A percentile compares a stretch with the other conserved stretches of the same genome.
Conservation (phyloP, 2,329 filamentous ascomycete genomes). For the Epichloe glyceriae region DNA sequence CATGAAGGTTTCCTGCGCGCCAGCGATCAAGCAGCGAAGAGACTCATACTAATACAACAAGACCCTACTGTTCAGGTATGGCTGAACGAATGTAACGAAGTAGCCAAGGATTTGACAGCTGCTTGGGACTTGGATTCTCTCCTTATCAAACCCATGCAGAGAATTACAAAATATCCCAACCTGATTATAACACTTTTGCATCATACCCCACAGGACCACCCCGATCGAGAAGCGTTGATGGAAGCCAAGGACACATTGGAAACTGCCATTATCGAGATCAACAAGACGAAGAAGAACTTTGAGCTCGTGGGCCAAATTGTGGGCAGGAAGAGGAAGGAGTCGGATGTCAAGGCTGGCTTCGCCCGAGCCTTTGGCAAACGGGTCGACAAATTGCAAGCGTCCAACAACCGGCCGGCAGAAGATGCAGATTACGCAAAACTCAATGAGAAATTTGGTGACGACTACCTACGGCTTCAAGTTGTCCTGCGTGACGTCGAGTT, state of each 20-base stretch:
- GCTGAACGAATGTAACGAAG: slow-evolving; percentile 85
- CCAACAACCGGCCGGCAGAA: slow-evolving; percentile 49
- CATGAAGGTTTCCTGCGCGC: slow-evolving; percentile 52
- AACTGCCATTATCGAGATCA: slow-evolving; percentile 70
- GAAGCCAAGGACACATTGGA: slow-evolving; percentile 41
- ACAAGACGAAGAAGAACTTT: slow-evolving; percentile 89
- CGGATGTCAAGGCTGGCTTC: slow-evolving; percentile 71
- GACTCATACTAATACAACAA: slow-evolving; percentile 48
- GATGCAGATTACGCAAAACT: slow-evolving; percentile 71
- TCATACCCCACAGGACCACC: slow-evolving; percentile 69
- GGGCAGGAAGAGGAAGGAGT: slow-evolving; percentile 72
- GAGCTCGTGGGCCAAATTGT: slow-evolving; percentile 87
- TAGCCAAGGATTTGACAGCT: slow-evolving; percentile 80
- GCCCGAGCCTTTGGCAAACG: slow-evolving; percentile 84
- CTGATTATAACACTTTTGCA: slow-evolving; percentile 70
- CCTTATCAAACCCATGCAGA: slow-evolving; percentile 93
- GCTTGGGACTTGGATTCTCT: slow-evolving; percentile 94
- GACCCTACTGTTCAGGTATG: slow-evolving; percentile 61
- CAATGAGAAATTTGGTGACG: slow-evolving; percentile 78
- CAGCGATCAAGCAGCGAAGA: slow-evolving; percentile 48
- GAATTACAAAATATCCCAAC: slow-evolving; percentile 86
- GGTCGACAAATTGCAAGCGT: slow-evolving; percentile 68
- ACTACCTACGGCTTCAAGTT: slow-evolving; percentile 84
- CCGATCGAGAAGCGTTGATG: slow-evolving; percentile 57
- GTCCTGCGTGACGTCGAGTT: slow-evolving; percentile 89